Percentiles rank a stretch among this genome's conserved stretches.
Evolutionary conservation across 306 rosid species (phyloP).

Genomic region (Quercus dentata): DNA sequence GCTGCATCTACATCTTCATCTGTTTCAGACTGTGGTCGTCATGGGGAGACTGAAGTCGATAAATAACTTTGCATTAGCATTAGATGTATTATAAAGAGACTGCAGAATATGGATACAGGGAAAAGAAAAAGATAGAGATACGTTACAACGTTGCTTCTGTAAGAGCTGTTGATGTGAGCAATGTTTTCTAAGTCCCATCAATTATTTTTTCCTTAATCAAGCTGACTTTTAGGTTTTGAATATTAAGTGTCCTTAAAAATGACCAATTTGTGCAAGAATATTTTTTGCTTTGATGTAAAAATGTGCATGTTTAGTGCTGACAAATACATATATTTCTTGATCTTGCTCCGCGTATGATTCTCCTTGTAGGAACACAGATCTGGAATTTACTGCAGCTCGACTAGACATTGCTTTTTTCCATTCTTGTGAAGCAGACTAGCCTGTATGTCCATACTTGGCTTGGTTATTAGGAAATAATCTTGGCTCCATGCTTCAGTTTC

Average conservation of each 20-base stretch:
- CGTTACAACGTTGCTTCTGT: not conserved
- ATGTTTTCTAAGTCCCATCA: not conserved
- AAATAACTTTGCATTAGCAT: not conserved
- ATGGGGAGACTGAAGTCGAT: constrained; percentile 15
- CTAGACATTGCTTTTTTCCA: too few species aligned
- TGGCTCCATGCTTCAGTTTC: too few species aligned
- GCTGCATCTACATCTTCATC: constrained; percentile 33
- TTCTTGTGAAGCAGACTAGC: too few species aligned
- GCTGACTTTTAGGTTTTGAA: not conserved
- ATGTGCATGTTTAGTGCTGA: too few species aligned
- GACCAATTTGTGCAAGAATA: not conserved
- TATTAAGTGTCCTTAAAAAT: not conserved
- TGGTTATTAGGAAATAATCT: too few species aligned
- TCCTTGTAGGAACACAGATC: too few species aligned
- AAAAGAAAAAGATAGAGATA: not conserved
- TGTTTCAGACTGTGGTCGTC: constrained; percentile 17
- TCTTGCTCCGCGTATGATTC: too few species aligned
- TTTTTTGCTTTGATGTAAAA: not conserved
- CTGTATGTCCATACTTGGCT: too few species aligned
- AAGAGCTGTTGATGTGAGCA: not conserved
- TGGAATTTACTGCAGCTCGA: too few species aligned
- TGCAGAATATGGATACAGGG: constrained; percentile 18
- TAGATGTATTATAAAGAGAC: not conserved
- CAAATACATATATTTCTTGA: too few species aligned
- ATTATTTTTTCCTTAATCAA: not conserved